Evolutionary conservation across 1,139 yeast species (phyloP), one percentile per base, ranked within the genome.

Genomic region (Lizanozyma gosingica): DNA sequence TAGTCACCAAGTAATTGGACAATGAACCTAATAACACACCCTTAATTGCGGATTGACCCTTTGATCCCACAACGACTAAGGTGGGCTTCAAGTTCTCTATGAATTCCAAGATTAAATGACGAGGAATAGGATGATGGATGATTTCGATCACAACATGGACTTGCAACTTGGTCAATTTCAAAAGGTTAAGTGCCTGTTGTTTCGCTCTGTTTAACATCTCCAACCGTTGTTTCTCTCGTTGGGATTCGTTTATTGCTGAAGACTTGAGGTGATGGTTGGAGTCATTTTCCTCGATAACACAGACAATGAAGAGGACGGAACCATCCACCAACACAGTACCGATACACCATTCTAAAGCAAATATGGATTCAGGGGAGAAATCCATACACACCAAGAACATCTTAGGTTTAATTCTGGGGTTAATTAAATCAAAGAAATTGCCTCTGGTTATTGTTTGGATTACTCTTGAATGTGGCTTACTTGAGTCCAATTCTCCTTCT

Each of bases 261-360:
- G 71, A 70, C 46, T 70, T 71, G 45, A 67, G 53, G 43, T 67
- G 65, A 46, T 69, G 75, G 47, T 67, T 71, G 47, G 51, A 53
- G 41, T 74, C 80, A 43, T 72, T 82, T 46, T 83, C 90, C 54
- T 83, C 90, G 47, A 80, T 76, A 17, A 86, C 90, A 56, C 85
- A 83, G 15, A 88, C 78, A 18, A 87, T 76, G 54, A 85, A 86
- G 40, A 90, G 62, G 1, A 88, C 88, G 43, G 88, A 84, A 0
- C 94, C 94, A 53, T 86, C 94, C 18, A 83, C 83, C 40, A 88
- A 68, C 1, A 88, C 84, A 0, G 95, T 80, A 2, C 97, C 97
- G 49, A 90, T 72, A 37, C 90, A 78, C 87, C 96, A 90, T 53
- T 87, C 94, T 36, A 90, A 68, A 0, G 97, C 94, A 59, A 84